Evolutionary conservation across 768 basidiomycete species (phyloP), one percentile per base, ranked within the genome.

Genomic region (Tephrocybe sp.): DNA sequence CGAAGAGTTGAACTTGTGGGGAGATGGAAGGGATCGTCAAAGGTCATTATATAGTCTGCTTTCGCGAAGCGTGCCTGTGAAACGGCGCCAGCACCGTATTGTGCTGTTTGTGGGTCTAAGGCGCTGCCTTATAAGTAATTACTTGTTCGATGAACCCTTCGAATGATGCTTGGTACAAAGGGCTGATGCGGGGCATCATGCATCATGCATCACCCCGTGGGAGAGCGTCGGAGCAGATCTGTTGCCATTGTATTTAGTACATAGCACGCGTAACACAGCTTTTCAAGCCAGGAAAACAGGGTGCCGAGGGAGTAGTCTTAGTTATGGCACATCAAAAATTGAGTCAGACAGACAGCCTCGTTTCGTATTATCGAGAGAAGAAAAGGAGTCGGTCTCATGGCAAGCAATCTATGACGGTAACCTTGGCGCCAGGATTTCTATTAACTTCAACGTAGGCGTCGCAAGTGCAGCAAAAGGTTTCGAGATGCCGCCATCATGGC

Each of bases 21-120:
- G n/a, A 33, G 20, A 12, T 7, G 6, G 0, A 13, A 23, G 14
- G 30, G 23, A 33, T 48, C 32, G 39, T 55, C n/a, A 26, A 43
- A 53, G 42, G 56, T 40, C 39, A 33, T 57, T 48, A 48, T 34
- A 46, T 49, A 49, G 30, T 26, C 26, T 7, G 13, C n/a, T 16
- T 23, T 23, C 17, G 33, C 19, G 34, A 32, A 33, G 39, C 40
- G 51, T 39, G 32, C 38, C 32, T 39, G 35, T 39, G 48, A 22
- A 48, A 40, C 48, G 48, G 42, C 49, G 47, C 56, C 50, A 31
- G 56, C 47, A 42, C 31, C 41, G 38, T 40, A 38, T 50, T 38
- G 39, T 22, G 43, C 20, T 42, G 38, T 39, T 33, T 13, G 19
- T 6, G 31, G 43, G 44, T 32, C 33, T 31, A n/a, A 50, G 32